These are phyloP conservation scores for Fomitopsis palustris DNA, from an alignment of 1,284 basidiomycete genomes.

Conservation along the genomic window DNA sequence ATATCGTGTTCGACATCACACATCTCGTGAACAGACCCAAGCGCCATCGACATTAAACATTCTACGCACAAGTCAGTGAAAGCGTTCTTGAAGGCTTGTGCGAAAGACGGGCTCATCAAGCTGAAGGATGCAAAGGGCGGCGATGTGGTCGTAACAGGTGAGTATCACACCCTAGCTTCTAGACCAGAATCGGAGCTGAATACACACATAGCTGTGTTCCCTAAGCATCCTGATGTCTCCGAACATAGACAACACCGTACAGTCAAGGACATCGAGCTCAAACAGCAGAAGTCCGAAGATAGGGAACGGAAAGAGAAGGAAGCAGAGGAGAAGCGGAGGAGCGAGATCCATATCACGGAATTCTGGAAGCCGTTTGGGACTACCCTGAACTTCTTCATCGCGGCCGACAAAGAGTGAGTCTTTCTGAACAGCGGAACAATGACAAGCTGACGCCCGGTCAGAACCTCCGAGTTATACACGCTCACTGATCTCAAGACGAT, in stretches of 20 bases:
- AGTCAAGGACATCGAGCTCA: slow-evolving; percentile 58
- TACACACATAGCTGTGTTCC: slow-evolving; percentile 45
- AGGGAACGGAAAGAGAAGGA: slow-evolving; percentile 43
- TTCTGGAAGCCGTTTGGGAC: slow-evolving; percentile 70
- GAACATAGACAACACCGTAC: slow-evolving; percentile 54
- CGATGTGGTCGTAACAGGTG: slow-evolving; percentile 46
- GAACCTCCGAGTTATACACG: slow-evolving; percentile 53
- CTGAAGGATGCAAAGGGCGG: slow-evolving; percentile 74
- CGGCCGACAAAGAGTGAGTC: slow-evolving; percentile 51
- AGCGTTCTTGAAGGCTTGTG: slow-evolving; percentile 70
- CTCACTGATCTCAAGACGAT: slow-evolving; percentile 49
- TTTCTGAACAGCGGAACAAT: background rate
- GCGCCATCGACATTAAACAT: slow-evolving; percentile 56
- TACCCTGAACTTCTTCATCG: slow-evolving; percentile 59
- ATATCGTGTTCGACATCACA: background rate
- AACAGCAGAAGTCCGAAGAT: slow-evolving; percentile 49
- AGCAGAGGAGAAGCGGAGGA: slow-evolving; percentile 41
- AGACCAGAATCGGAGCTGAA: background rate
- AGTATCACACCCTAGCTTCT: background rate
- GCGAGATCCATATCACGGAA: slow-evolving; percentile 57
- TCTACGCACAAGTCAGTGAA: slow-evolving; percentile 79
- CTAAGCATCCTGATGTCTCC: slow-evolving; percentile 54
- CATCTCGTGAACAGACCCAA: slow-evolving; percentile 28
- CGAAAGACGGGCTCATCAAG: slow-evolving; percentile 70
- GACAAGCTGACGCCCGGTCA: slow-evolving; percentile 23